A percentile compares a stretch with the other conserved stretches of the same genome.
Conservation (phyloP, 148 eudicot species). For the Amaranthus cruentus region DNA sequence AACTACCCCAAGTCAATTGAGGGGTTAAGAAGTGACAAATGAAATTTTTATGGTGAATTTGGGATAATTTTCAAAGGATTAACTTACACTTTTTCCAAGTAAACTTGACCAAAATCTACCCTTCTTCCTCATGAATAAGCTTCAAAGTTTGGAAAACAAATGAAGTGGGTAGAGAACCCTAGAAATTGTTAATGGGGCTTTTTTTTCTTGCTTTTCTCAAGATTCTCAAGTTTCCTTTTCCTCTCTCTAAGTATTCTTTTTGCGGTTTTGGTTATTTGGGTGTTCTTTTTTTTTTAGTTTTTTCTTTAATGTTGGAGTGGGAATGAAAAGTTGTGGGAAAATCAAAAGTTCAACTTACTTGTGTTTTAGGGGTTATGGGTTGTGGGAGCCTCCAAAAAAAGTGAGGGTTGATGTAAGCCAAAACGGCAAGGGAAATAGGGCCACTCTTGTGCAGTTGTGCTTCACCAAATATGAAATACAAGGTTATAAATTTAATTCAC, state of each 20-base stretch:
- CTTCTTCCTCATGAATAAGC: neutral
- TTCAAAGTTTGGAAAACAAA: neutral
- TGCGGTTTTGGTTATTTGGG: neutral
- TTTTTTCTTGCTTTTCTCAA: constrained; percentile 6
- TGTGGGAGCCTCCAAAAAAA: neutral
- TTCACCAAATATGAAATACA: too few species aligned
- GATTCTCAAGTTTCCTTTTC: constrained; percentile 6
- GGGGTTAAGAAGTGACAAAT: neutral
- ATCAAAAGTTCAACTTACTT: neutral
- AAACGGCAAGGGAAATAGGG: too few species aligned
- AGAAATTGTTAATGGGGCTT: neutral
- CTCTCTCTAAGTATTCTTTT: neutral
- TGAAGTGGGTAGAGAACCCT: constrained; percentile 14
- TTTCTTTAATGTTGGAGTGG: too few species aligned
- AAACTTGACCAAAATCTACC: neutral
- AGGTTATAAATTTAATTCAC: too few species aligned
- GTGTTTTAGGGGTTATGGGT: neutral
- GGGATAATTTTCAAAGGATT: neutral
- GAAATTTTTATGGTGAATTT: constrained; percentile 5
- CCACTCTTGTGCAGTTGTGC: too few species aligned
- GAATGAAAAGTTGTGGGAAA: neutral
- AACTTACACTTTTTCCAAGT: constrained; percentile 5
- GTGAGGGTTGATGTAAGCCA: neutral
- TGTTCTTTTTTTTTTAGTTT: neutral
- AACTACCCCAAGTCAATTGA: constrained; percentile 11